phyloP scores from a whole-genome alignment of 345 rosid genomes.

The Populus simonii region DNA sequence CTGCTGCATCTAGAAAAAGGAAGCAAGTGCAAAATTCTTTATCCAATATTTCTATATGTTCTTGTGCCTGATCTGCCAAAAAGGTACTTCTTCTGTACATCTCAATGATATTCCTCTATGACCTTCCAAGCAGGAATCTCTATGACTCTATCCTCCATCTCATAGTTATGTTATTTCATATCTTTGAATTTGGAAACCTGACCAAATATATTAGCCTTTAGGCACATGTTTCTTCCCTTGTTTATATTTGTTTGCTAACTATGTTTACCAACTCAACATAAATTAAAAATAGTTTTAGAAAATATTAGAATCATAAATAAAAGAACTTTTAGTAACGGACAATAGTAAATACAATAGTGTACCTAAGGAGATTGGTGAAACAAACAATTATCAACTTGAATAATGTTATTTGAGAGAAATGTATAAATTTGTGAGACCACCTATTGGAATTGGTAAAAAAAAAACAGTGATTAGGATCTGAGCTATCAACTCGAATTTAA shows the following conservation, averaged over 20 bases:
- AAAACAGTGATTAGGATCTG: background rate
- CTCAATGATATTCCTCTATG: background rate
- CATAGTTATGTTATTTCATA: background rate
- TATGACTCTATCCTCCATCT: background rate
- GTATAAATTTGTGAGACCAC: background rate
- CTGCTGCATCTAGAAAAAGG: conserved; percentile 26
- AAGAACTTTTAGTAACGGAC: background rate
- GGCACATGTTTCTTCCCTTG: background rate
- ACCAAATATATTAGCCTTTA: background rate
- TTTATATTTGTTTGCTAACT: background rate
- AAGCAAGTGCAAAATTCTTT: conserved; percentile 28
- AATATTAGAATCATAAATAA: background rate
- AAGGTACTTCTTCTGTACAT: conserved; percentile 42
- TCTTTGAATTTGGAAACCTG: background rate
- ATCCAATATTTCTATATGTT: conserved; percentile 66
- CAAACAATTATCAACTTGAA: background rate
- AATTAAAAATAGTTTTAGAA: background rate
- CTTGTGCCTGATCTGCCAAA: conserved; percentile 90
- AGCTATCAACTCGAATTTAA: background rate
- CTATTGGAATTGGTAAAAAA: background rate
- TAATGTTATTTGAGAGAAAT: background rate
- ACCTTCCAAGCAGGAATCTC: background rate
- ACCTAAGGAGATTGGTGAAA: background rate
- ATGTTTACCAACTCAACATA: background rate
- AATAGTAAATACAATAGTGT: background rate